Conservation (phyloP, 2,329 filamentous ascomycete genomes). For the Blastomyces percursus region DNA sequence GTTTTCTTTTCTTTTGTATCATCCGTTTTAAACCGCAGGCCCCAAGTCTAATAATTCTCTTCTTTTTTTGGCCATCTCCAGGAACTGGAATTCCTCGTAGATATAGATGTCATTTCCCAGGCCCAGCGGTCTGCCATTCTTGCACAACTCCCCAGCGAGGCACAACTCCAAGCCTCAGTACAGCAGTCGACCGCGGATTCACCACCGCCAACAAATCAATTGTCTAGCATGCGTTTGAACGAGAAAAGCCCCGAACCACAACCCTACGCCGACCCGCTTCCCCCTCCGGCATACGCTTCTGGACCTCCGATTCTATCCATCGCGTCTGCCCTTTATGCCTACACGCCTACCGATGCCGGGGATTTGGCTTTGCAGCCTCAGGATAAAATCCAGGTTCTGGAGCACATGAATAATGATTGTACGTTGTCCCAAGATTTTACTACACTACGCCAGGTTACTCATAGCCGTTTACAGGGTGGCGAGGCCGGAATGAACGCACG, state of each 20-base stretch:
- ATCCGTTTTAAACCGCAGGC: constrained; percentile 5
- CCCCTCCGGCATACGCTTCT: constrained; percentile 44
- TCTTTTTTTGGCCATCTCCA: constrained; percentile 27
- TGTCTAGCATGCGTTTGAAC: constrained; percentile 15
- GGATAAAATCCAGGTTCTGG: constrained; percentile 67
- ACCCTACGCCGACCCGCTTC: constrained; percentile 29
- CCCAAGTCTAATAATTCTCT: background rate
- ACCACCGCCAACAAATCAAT: constrained; percentile 10
- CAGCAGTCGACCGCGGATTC: constrained; percentile 13
- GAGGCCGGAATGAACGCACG: constrained; percentile 74
- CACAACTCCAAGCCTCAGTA: constrained; percentile 26
- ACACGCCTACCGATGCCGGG: constrained; percentile 66
- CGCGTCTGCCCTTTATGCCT: constrained; percentile 74
- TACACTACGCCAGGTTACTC: constrained; percentile 1
- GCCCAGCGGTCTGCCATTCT: constrained; percentile 65
- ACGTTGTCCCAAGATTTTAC: constrained; percentile 20
- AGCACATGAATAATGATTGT: constrained; percentile 95
- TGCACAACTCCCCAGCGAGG: constrained; percentile 54
- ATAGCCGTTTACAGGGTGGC: constrained; percentile 48
- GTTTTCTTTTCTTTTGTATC: constrained; percentile 8
- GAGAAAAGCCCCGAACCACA: constrained; percentile 20
- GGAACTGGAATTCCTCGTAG: constrained; percentile 85
- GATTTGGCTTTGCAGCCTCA: constrained; percentile 72
- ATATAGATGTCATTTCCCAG: constrained; percentile 67
- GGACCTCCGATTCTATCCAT: constrained; percentile 51